These are phyloP conservation scores for Plicaturopsis crispa DNA, from an alignment of 768 basidiomycete species.

Conservation along the genomic window DNA sequence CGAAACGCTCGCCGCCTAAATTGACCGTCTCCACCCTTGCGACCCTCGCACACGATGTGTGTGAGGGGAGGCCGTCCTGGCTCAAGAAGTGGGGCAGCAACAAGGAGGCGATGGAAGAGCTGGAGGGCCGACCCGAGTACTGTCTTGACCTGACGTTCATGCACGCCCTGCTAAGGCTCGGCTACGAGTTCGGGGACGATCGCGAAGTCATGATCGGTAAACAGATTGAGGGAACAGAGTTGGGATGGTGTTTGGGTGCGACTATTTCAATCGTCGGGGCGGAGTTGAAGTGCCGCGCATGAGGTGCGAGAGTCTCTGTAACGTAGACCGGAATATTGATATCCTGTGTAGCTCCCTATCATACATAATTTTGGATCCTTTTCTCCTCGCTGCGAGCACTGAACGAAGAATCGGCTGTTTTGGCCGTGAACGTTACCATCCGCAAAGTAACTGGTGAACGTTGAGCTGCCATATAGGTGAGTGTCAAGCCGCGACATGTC, in stretches of 20 bases:
- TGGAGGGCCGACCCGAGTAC: slow-evolving; percentile 83
- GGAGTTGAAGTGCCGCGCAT: slow-evolving; percentile 46
- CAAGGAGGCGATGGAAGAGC: slow-evolving; percentile 50
- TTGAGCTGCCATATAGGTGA: no score
- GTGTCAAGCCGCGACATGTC: no score
- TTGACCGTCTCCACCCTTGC: slow-evolving; percentile 55
- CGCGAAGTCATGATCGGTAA: slow-evolving; percentile 77
- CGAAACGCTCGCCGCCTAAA: slow-evolving; percentile 12
- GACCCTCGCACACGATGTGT: slow-evolving; percentile 62
- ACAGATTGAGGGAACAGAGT: slow-evolving; percentile 80
- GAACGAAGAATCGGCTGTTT: no score
- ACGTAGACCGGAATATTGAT: no score
- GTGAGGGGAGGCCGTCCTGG: slow-evolving; percentile 63
- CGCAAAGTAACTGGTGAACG: no score
- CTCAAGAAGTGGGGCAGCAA: slow-evolving; percentile 34
- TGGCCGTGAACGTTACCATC: no score
- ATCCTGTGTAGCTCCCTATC: no score
- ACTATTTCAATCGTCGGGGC: slow-evolving; percentile 66
- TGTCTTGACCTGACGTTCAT: slow-evolving; percentile 96
- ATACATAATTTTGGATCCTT: no score
- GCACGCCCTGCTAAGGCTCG: slow-evolving; percentile 79
- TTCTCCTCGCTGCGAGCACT: no score
- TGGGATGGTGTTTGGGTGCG: slow-evolving; percentile 91
- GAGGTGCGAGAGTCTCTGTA: no score
- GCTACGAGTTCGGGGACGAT: slow-evolving; percentile 78